phyloP scores from a whole-genome alignment of 2,329 filamentous ascomycete genomes.

The Moelleriella libera region DNA sequence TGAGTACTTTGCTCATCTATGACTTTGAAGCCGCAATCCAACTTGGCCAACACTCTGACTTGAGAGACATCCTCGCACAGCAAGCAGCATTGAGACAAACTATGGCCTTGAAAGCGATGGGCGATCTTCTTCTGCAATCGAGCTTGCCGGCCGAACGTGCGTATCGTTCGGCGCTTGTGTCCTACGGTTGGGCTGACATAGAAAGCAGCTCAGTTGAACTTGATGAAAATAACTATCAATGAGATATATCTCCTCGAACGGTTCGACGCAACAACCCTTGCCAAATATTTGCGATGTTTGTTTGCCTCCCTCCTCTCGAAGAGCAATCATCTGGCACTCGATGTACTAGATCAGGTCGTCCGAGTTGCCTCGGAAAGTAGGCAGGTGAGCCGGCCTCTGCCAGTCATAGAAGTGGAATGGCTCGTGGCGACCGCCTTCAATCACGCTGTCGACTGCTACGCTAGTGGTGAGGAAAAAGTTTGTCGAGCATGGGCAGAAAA shows the following conservation, averaged over 20 bases:
- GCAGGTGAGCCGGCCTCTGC: constrained; percentile 36
- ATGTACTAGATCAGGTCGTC: constrained; percentile 50
- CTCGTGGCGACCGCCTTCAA: constrained; percentile 59
- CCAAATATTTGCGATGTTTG: constrained; percentile 67
- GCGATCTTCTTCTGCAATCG: constrained; percentile 46
- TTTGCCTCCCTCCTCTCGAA: constrained; percentile 52
- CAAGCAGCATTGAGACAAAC: constrained; percentile 28
- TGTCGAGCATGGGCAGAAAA: constrained; percentile 49
- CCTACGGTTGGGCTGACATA: background rate
- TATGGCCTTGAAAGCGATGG: constrained; percentile 45
- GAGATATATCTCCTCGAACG: constrained; percentile 43
- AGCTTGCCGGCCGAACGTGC: constrained; percentile 35
- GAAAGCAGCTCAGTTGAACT: constrained; percentile 30
- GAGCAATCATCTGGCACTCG: constrained; percentile 39
- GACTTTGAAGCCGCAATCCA: constrained; percentile 64
- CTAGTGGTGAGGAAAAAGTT: constrained; percentile 34
- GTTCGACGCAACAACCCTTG: constrained; percentile 45
- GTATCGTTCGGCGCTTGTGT: background rate
- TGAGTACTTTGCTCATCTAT: constrained; percentile 55
- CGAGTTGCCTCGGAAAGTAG: constrained; percentile 35
- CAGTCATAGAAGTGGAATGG: constrained; percentile 59
- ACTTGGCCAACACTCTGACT: constrained; percentile 52
- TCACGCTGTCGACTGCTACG: constrained; percentile 52
- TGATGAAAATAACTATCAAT: constrained; percentile 55
- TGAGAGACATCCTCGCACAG: constrained; percentile 44